Evolutionary conservation across 208 protist species (phyloP).

Genomic region (Wallacemonas sp.): DNA sequence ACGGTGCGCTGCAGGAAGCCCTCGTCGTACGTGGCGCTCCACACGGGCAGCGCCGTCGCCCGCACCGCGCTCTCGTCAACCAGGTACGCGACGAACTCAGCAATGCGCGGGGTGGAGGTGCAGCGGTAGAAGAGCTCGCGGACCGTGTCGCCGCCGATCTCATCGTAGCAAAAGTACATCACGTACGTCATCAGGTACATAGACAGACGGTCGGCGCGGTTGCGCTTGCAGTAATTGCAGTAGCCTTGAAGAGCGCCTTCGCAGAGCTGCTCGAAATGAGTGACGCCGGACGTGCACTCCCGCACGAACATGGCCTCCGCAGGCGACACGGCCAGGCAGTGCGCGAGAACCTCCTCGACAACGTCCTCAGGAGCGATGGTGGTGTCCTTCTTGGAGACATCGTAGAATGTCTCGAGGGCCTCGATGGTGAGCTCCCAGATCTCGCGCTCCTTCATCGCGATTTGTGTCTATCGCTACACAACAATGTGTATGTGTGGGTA

Average conservation of each 20-base stretch:
- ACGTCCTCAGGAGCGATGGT: slow-evolving; percentile 44
- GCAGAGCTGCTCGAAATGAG: slow-evolving; percentile 60
- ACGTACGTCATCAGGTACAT: slow-evolving; percentile 83
- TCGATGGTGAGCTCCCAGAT: slow-evolving; percentile 58
- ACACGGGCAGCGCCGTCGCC: slow-evolving; percentile 43
- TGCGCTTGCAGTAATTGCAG: slow-evolving; percentile 64
- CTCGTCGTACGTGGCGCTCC: slow-evolving; percentile 56
- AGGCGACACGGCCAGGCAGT: slow-evolving; percentile 6
- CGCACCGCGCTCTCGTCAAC: slow-evolving; percentile 32
- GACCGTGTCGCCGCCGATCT: slow-evolving; percentile 43
- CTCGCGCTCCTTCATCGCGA: slow-evolving; percentile 49
- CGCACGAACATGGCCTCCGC: slow-evolving; percentile 44
- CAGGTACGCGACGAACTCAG: slow-evolving; percentile 71
- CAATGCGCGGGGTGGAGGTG: slow-evolving; percentile 45
- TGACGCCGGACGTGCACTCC: slow-evolving; percentile 48
- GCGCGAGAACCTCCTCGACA: slow-evolving; percentile 35
- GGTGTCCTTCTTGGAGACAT: slow-evolving; percentile 12
- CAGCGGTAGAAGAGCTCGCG: slow-evolving; percentile 54
- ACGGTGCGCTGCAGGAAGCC: slow-evolving; percentile 49
- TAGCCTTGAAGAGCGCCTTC: slow-evolving; percentile 78
- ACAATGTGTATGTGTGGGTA: too few species aligned
- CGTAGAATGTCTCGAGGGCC: slow-evolving; percentile 34
- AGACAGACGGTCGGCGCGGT: slow-evolving; percentile 35
- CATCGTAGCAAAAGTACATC: slow-evolving; percentile 62
- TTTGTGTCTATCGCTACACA: too few species aligned